Conservation (phyloP, 1,284 basidiomycete species). For the Golubevia pallescens region DNA sequence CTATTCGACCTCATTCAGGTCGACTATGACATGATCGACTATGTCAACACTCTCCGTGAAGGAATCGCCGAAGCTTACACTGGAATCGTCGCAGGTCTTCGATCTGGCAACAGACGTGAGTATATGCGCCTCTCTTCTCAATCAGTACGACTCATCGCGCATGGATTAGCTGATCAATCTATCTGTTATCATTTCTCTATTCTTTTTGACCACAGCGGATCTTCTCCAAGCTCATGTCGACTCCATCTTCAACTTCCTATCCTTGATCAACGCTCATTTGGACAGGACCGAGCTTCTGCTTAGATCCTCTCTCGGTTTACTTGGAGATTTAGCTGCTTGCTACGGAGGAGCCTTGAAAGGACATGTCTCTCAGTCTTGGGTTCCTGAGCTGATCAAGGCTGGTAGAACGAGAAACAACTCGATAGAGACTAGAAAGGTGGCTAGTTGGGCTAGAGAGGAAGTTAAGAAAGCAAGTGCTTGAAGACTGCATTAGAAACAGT, state of each 20-base stretch:
- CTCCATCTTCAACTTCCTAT: slow-evolving; percentile 81
- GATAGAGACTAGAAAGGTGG: slow-evolving; percentile 67
- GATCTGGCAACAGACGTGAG: slow-evolving; percentile 78
- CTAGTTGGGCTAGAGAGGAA: slow-evolving; percentile 69
- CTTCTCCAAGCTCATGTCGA: slow-evolving; percentile 78
- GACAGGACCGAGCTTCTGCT: slow-evolving; percentile 81
- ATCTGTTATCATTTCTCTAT: slow-evolving; percentile 14
- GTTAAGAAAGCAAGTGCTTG: slow-evolving; percentile 54
- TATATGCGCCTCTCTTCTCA: slow-evolving; percentile 11
- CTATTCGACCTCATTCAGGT: slow-evolving; percentile 71
- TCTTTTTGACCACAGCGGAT: slow-evolving; percentile 66
- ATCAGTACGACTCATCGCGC: too few species aligned
- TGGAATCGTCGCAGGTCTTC: slow-evolving; percentile 88
- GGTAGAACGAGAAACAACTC: slow-evolving; percentile 68
- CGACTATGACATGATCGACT: slow-evolving; percentile 89
- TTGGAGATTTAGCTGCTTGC: slow-evolving; percentile 91
- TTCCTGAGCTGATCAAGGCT: slow-evolving; percentile 76
- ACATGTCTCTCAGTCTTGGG: slow-evolving; percentile 79
- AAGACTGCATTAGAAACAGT: slow-evolving; percentile 1
- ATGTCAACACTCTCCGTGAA: slow-evolving; percentile 87
- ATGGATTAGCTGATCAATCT: too few species aligned
- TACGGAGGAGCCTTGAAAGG: slow-evolving; percentile 80
- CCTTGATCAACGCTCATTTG: slow-evolving; percentile 76
- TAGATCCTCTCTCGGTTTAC: slow-evolving; percentile 78
- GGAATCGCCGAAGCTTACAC: slow-evolving; percentile 97